A percentile compares a stretch with the other conserved stretches of the same genome.
Evolutionary conservation across 371 early-diverging fungal species (phyloP).

Genomic region (Amoeboaphelidium protococcarum): DNA sequence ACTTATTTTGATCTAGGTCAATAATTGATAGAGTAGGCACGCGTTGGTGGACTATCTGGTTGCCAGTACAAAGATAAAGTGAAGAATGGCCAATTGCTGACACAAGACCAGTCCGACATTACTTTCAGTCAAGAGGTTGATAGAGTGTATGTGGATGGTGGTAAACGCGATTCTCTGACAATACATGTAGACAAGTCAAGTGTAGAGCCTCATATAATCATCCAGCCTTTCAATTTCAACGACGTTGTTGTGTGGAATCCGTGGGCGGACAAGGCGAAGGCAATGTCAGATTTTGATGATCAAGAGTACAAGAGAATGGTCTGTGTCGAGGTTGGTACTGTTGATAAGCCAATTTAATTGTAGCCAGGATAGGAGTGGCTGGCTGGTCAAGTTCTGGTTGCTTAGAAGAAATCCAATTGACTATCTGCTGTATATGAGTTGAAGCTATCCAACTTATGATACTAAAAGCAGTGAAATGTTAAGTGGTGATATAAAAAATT

Average conservation of each 20-base stretch:
- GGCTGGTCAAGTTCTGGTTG: not conserved
- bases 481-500: too few species aligned
- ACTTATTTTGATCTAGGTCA: conserved; percentile 56
- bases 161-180: conserved; percentile 19
- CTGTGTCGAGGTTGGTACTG: conserved; percentile 7
- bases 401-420: too few species aligned
- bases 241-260: conserved; percentile 80
- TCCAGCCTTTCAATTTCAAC: not conserved
- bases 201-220: not conserved
- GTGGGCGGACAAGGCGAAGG: conserved; percentile 62
- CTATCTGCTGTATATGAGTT: too few species aligned
- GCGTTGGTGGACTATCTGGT: conserved; percentile 22
- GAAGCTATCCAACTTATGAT: too few species aligned
- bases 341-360: not conserved
- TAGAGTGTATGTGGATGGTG: conserved; percentile 29
- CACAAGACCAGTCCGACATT: conserved; percentile 18
- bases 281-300: conserved; percentile 67
- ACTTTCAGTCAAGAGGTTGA: conserved; percentile 37
- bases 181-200: conserved; percentile 27
- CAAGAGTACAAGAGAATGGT: conserved; percentile 8
- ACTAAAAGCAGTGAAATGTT: too few species aligned
- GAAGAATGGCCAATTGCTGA: conserved; percentile 6
- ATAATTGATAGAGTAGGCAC: conserved; percentile 25
- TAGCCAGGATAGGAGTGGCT: not conserved
- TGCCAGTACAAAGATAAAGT: conserved; percentile 45